A percentile compares a stretch with the other conserved stretches of the same genome.
Evolutionary conservation across 768 basidiomycete genomes (phyloP).

Genomic region (Mycena rosella): DNA sequence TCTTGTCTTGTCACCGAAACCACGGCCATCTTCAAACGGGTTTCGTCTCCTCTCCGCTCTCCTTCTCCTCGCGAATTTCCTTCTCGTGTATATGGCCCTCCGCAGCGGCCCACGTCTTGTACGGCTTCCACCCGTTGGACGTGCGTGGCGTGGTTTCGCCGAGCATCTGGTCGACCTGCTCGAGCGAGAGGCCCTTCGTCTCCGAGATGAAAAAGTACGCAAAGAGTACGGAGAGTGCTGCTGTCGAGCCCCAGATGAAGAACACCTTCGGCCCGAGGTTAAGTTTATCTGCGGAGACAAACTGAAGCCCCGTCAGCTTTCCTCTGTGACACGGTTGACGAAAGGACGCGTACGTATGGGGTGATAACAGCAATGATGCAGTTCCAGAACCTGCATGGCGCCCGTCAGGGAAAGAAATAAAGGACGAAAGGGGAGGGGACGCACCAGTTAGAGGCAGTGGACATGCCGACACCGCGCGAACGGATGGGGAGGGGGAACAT

Average conservation of each 20-base stretch:
- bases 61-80: neutral
- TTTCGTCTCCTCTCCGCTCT: neutral
- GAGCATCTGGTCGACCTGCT: neutral
- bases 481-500: neutral
- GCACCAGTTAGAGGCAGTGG: neutral
- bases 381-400: neutral
- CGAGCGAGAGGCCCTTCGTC: neutral
- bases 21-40: no score
- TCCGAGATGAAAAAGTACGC: neutral
- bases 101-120: neutral
- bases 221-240: neutral
- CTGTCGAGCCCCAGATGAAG: neutral
- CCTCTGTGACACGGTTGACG: no score
- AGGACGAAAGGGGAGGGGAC: neutral
- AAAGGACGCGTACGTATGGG: no score
- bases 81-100: neutral
- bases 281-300: neutral
- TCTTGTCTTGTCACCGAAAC: no score
- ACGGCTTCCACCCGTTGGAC: neutral
- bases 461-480: neutral
- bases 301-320: no score
- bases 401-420: neutral
- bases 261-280: neutral
- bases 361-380: neutral
- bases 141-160: neutral